Evolutionary conservation across 2,329 filamentous ascomycete species (phyloP).

Genomic region (Hymenotorrendiella dingleyae): DNA sequence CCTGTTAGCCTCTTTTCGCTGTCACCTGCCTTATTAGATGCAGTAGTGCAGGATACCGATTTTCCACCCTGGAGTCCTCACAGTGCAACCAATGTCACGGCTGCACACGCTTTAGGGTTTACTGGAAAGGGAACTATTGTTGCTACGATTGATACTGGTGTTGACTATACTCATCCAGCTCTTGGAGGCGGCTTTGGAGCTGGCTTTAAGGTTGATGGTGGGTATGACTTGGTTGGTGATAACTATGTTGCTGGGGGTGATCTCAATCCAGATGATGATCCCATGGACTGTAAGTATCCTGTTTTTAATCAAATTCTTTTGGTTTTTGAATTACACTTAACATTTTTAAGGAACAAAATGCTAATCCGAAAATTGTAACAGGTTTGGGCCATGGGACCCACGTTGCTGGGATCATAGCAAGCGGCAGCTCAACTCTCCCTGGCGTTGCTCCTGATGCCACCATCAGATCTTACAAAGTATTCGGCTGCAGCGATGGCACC

Average conservation of each 20-base stretch:
- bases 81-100: slow-evolving; percentile 1
- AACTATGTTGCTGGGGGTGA: neutral
- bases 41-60: neutral
- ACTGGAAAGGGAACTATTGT: slow-evolving; percentile 40
- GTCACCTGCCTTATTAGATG: neutral
- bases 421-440: slow-evolving; percentile 11
- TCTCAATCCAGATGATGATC: slow-evolving; percentile 31
- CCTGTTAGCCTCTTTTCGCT: neutral
- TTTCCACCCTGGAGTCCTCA: neutral
- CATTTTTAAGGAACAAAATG: slow-evolving; percentile 4
- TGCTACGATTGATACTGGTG: slow-evolving; percentile 34
- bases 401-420: slow-evolving; percentile 11
- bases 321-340: no score
- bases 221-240: slow-evolving; percentile 44
- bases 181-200: slow-evolving; percentile 59
- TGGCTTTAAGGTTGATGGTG: slow-evolving; percentile 51
- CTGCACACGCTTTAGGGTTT: slow-evolving; percentile 34
- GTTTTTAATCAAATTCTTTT: no score
- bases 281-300: no score
- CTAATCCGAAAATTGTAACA: slow-evolving; percentile 15
- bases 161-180: slow-evolving; percentile 58
- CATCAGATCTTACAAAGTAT: slow-evolving; percentile 19
- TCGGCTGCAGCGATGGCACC: slow-evolving; percentile 16
- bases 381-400: slow-evolving; percentile 21
- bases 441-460: slow-evolving; percentile 21